Conservation (phyloP, 192 early-diverging fungal species). For the Obelidium mucronatum region DNA sequence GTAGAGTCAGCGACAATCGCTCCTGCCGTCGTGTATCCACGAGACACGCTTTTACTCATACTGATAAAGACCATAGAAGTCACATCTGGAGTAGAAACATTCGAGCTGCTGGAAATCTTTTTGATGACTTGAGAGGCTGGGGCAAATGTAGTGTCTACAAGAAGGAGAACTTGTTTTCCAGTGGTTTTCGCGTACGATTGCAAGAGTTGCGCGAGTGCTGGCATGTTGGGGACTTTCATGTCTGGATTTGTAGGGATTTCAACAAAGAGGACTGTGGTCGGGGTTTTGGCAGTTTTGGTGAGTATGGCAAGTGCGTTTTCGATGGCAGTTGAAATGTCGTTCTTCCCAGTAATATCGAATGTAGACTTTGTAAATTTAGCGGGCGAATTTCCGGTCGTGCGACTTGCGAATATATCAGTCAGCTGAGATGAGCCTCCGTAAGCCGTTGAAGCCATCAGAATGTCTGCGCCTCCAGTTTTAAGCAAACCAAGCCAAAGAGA, state of each 20-base stretch:
- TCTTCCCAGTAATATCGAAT: conserved; percentile 6
- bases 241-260: conserved; percentile 9
- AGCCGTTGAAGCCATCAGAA: conserved; percentile 1
- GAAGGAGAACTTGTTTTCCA: not conserved
- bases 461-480: not conserved
- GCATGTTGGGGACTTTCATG: conserved; percentile 8
- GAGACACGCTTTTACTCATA: not conserved
- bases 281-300: not conserved
- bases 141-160: conserved; percentile 7
- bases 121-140: conserved; percentile 3
- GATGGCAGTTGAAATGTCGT: conserved; percentile 6
- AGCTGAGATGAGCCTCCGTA: conserved; percentile 10
- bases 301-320: not conserved
- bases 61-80: conserved; percentile 1
- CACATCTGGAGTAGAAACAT: not conserved
- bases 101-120: too few relatives aligned
- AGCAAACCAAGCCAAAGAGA: not conserved
- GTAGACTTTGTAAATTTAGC: not conserved
- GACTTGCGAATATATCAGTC: not conserved
- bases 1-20: conserved; percentile 1
- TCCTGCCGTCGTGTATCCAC: not conserved
- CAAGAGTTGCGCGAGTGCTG: not conserved
- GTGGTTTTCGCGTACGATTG: not conserved
- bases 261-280: conserved; percentile 8
- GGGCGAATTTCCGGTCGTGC: too few relatives aligned